Base-by-base conservation (phyloP, 108 stramenopile species). In the Pelagomonas calceolata region DNA sequence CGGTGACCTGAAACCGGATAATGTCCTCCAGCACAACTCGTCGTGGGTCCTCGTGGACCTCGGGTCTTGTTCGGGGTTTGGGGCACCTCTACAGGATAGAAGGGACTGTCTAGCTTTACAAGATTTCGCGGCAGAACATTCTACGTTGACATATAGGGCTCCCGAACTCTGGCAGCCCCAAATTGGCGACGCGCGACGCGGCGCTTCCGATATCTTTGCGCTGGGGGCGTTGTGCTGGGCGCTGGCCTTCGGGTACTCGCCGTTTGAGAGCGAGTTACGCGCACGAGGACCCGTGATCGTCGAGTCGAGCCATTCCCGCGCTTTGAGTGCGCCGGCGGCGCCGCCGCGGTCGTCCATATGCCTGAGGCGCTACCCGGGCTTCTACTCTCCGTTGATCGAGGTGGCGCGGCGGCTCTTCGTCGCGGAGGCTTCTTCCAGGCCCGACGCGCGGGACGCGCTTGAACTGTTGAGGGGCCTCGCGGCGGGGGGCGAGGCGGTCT, bases 141-240 rank as follows among this genome's bases (percentile, higher is more conserved):
- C 69, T 36, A 75, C 80, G 36, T 68, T 73, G 73, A 32, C 80
- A 5, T 81, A 77, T 69, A 67, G 80, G 18, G 64, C 80, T 0
- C 80, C 80, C n/a, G 80, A 81, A 69, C 73, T 81, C 43, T 81
- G 66, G 66, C 69, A 77, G 60, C 80, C 80, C 32, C 26, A 26
- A 3, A 30, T 33, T 30, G 73, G 65, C 34, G 37, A 26, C 35
- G 68, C 32, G 21, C 63, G 77, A 15, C 72, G 73, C 39, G 65
- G 34, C 35, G 16, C 35, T n/a, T 70, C 64, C 34, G 80, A 81
- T 51, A 64, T 81, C 31, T 81, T 76, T 76, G 60, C 76, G n/a
- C 33, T 78, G 12, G 80, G 80, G 0, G 77, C 76, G 64, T 21
- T 76, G 7, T 26, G 69, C 26, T 81, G 34, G 15, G 76, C 80